Percentiles rank a stretch among this genome's conserved stretches.
These are phyloP conservation scores for Eimeria tenella DNA, from an alignment of 169 alveolate genomes.

Conservation along the genomic window DNA sequence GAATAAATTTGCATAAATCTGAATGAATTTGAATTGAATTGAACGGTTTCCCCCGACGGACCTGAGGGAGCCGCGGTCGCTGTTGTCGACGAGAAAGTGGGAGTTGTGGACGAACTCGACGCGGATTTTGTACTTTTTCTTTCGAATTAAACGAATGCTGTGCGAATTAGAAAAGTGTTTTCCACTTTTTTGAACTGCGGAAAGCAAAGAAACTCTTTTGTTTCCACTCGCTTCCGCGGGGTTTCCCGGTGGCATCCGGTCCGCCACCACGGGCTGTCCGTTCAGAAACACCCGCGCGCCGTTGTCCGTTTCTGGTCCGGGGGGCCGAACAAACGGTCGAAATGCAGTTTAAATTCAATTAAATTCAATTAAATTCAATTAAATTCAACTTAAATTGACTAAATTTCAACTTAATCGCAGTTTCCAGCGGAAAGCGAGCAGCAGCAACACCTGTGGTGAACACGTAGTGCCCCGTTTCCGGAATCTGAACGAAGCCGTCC, in stretches of 20 bases:
- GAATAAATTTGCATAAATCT: too few relatives aligned
- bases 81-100: constrained; percentile 76
- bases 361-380: too few relatives aligned
- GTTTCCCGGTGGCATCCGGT: constrained; percentile 82
- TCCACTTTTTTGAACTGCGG: constrained; percentile 80
- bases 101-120: constrained; percentile 90
- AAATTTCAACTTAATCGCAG: too few relatives aligned
- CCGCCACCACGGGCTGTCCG: constrained; percentile 82
- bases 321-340: too few relatives aligned
- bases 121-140: constrained; percentile 87
- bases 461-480: constrained; percentile 82
- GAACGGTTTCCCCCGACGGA: neutral
- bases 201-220: constrained; percentile 78
- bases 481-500: constrained; percentile 86
- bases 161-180: constrained; percentile 83
- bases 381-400: too few relatives aligned
- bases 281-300: constrained; percentile 83
- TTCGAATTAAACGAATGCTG: constrained; percentile 89
- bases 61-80: neutral
- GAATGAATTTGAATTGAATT: neutral
- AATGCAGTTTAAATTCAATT: too few relatives aligned
- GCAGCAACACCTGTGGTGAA: constrained; percentile 27
- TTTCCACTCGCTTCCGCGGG: constrained; percentile 66
- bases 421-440: too few relatives aligned
- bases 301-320: constrained; percentile 78